These are phyloP conservation scores for Oxalis stricta DNA, from an alignment of 441 rosid genomes.

Conservation along the genomic window DNA sequence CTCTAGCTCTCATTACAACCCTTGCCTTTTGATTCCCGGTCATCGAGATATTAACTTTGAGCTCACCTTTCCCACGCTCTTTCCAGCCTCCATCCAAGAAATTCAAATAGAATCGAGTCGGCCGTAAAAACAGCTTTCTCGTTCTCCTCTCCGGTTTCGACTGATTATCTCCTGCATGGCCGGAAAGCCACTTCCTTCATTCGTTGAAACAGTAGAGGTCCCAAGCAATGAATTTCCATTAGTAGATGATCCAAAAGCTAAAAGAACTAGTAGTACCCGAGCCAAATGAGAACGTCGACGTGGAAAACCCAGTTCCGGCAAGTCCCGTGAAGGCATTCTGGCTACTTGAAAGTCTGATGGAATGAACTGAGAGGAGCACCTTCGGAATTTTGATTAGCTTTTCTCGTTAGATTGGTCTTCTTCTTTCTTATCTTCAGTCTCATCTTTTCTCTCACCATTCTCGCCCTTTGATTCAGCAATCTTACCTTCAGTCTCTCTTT, in stretches of 20 bases:
- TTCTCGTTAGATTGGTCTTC: conserved; percentile 7
- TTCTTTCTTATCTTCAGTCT: conserved; percentile 2
- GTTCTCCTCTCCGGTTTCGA: conserved; percentile 90
- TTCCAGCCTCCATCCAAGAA: conserved; percentile 61
- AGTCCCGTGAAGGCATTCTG: conserved; percentile 86
- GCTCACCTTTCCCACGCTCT: conserved; percentile 91
- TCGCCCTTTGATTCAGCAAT: too few species aligned
- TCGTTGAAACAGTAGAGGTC: conserved; percentile 33
- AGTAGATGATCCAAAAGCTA: conserved; percentile 40
- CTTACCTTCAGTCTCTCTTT: too few species aligned
- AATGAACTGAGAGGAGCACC: conserved; percentile 49
- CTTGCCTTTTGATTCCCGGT: conserved; percentile 42
- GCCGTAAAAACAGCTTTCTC: conserved; percentile 57
- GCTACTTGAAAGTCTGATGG: conserved; percentile 78
- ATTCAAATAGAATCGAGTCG: conserved; percentile 73
- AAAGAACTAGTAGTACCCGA: conserved; percentile 30
- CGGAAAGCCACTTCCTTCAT: conserved; percentile 37
- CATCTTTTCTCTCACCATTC: conserved; percentile 18
- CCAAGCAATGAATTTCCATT: conserved; percentile 60
- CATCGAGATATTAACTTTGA: conserved; percentile 63
- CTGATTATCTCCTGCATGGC: conserved; percentile 65
- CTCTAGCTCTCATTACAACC: conserved; percentile 73
- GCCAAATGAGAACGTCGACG: conserved; percentile 52
- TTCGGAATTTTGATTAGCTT: conserved; percentile 27
- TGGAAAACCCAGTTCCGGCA: conserved; percentile 72